phyloP scores from a whole-genome alignment of 225 moss, liverwort and hornwort genomes.

The Ulota crispa region DNA sequence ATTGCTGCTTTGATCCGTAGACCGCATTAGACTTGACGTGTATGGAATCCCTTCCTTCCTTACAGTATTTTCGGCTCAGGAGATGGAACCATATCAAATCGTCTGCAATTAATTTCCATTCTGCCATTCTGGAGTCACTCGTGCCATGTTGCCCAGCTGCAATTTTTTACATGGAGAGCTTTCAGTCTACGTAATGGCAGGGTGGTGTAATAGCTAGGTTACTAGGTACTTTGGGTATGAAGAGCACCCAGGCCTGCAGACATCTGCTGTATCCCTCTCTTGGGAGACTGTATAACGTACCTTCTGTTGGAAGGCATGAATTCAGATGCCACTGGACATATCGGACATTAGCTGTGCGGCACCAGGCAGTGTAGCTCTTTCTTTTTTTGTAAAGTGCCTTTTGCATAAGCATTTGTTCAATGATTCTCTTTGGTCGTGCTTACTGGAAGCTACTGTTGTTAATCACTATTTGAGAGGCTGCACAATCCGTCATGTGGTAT shows the following conservation, averaged over 20 bases:
- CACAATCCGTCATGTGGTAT: conserved; percentile 3
- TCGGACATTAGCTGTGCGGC: conserved; percentile 12
- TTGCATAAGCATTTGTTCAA: neutral
- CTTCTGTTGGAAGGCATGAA: conserved; percentile 14
- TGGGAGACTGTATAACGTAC: conserved; percentile 9
- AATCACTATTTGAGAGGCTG: neutral
- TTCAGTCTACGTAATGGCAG: neutral
- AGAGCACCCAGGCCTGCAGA: neutral
- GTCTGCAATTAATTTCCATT: neutral
- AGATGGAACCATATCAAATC: conserved; percentile 2
- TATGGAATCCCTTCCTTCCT: neutral
- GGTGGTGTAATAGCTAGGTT: neutral
- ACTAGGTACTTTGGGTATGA: neutral
- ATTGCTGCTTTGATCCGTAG: conserved; percentile 52
- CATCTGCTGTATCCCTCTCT: neutral
- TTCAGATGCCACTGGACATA: conserved; percentile 18
- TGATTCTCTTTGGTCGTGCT: conserved; percentile 1
- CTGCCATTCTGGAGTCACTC: neutral
- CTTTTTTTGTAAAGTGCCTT: conserved; percentile 1
- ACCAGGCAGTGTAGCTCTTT: conserved; percentile 8
- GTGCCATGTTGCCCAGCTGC: conserved; percentile 2
- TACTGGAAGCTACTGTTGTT: neutral
- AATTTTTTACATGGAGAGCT: conserved; percentile 24
- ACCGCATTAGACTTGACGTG: conserved; percentile 10
- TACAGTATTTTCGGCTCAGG: conserved; percentile 5